Conservation (phyloP, 1,284 basidiomycete genomes). For the Meira nashicola region DNA sequence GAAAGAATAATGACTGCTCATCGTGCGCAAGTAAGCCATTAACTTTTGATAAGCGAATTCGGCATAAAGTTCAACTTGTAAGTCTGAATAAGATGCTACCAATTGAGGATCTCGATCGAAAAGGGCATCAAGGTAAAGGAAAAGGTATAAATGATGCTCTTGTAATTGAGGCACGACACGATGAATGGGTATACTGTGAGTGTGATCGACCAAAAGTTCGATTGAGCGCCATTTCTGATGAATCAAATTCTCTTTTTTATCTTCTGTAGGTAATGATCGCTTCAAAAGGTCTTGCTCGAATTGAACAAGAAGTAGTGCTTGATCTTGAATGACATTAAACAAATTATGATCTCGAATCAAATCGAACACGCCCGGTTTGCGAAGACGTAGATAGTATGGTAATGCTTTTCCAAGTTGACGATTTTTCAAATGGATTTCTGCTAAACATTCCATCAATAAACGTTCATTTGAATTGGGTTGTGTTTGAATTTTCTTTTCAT, state of each 20-base stretch:
- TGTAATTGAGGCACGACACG: slow-evolving; percentile 83
- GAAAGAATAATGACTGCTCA: slow-evolving; percentile 82
- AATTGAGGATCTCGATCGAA: slow-evolving; percentile 80
- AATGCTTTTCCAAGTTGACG: slow-evolving; percentile 90
- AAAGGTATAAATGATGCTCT: slow-evolving; percentile 73
- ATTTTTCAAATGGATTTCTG: slow-evolving; percentile 82
- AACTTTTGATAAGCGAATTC: slow-evolving; percentile 74
- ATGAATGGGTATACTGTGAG: slow-evolving; percentile 85
- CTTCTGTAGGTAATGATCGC: slow-evolving; percentile 12
- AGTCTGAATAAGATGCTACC: slow-evolving; percentile 74
- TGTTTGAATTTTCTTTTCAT: slow-evolving; percentile 1
- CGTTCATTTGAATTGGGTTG: slow-evolving; percentile 58
- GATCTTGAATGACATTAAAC: slow-evolving; percentile 90
- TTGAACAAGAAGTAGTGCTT: slow-evolving; percentile 82
- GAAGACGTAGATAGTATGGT: slow-evolving; percentile 78
- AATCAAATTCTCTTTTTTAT: background rate
- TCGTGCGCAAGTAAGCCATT: slow-evolving; percentile 81
- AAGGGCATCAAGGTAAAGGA: slow-evolving; percentile 86
- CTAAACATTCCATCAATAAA: slow-evolving; percentile 82
- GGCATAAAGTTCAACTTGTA: slow-evolving; percentile 85
- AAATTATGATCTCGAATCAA: slow-evolving; percentile 90
- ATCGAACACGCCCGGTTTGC: slow-evolving; percentile 84
- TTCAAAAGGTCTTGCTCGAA: slow-evolving; percentile 68
- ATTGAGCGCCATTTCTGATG: slow-evolving; percentile 65
- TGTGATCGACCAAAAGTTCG: slow-evolving; percentile 82